phyloP scores from a whole-genome alignment of 1,139 yeast species.

The Ogataea hybrid region DNA sequence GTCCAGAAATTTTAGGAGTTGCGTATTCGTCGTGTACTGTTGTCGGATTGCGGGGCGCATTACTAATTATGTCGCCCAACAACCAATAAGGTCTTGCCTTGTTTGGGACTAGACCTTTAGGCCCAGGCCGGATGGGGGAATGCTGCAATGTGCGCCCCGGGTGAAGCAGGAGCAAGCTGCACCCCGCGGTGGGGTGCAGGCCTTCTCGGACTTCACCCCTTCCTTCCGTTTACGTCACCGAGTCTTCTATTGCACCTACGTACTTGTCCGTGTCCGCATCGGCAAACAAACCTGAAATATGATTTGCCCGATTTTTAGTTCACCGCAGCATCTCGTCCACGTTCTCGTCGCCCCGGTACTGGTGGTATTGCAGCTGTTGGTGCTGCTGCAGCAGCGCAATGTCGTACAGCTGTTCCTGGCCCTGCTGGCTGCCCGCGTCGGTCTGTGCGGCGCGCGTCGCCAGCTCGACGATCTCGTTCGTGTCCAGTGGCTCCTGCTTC shows the following conservation, averaged over 20 bases:
- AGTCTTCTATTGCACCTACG: too few species aligned
- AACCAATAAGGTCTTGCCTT: not conserved
- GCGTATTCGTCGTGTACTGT: not conserved
- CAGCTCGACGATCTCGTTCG: slow-evolving; percentile 25
- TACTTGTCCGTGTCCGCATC: too few species aligned
- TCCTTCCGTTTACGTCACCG: not conserved
- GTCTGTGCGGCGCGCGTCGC: slow-evolving; percentile 25
- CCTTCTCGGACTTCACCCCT: not conserved
- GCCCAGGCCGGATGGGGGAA: not conserved
- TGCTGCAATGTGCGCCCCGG: not conserved
- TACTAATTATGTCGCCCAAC: slow-evolving; percentile 1
- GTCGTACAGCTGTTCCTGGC: slow-evolving; percentile 18
- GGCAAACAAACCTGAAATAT: too few species aligned
- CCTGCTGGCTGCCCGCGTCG: slow-evolving; percentile 11
- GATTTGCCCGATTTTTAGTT: too few species aligned
- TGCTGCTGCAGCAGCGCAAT: slow-evolving; percentile 20
- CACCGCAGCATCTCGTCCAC: slow-evolving; percentile 16
- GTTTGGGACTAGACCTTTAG: not conserved
- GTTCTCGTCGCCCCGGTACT: slow-evolving; percentile 18
- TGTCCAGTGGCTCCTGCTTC: slow-evolving; percentile 21
- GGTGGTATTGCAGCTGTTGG: slow-evolving; percentile 19
- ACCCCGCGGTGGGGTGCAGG: slow-evolving; percentile 1
- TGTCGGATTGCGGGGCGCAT: slow-evolving; percentile 6
- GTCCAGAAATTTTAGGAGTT: slow-evolving; percentile 2
- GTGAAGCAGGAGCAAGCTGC: not conserved